Percentiles rank a stretch among this genome's conserved stretches.
These are phyloP conservation scores for Hyaloscypha finlandica DNA, from an alignment of 495 filamentous ascomycete genomes.

Conservation along the genomic window DNA sequence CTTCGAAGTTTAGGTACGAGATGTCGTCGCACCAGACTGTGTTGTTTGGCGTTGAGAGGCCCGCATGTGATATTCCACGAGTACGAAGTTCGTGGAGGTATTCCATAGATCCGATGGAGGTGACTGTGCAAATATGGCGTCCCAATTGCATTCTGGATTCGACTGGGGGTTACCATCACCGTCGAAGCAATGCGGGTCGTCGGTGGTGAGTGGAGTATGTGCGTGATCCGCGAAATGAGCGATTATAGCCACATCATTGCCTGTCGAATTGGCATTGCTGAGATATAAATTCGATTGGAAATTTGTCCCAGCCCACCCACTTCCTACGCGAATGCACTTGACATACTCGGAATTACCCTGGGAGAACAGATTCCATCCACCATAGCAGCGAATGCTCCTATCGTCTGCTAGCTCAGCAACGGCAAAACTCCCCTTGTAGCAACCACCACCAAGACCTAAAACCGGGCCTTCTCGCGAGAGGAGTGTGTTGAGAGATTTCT, in stretches of 20 bases:
- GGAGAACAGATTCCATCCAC: conserved; percentile 1
- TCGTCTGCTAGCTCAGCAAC: neutral
- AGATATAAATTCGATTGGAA: conserved; percentile 6
- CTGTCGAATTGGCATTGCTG: neutral
- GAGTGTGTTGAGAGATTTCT: conserved; percentile 1
- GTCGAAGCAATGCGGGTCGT: neutral
- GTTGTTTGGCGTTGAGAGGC: neutral
- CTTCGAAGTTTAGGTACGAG: neutral
- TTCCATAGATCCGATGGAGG: neutral
- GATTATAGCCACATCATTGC: neutral
- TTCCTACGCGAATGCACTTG: neutral
- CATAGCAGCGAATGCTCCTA: neutral
- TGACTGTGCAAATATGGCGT: neutral
- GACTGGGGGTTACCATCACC: neutral
- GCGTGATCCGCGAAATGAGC: neutral
- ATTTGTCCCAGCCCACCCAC: neutral
- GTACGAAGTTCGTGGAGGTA: neutral
- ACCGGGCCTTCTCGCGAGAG: neutral
- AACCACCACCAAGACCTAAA: neutral
- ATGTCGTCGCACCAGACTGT: conserved; percentile 8
- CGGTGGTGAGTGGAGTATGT: neutral
- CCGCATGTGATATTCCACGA: neutral
- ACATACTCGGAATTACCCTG: neutral
- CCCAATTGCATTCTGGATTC: neutral
- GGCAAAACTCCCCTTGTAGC: neutral